These are phyloP conservation scores for Leishmania major DNA, from an alignment of 208 protist genomes.

Conservation along the genomic window DNA sequence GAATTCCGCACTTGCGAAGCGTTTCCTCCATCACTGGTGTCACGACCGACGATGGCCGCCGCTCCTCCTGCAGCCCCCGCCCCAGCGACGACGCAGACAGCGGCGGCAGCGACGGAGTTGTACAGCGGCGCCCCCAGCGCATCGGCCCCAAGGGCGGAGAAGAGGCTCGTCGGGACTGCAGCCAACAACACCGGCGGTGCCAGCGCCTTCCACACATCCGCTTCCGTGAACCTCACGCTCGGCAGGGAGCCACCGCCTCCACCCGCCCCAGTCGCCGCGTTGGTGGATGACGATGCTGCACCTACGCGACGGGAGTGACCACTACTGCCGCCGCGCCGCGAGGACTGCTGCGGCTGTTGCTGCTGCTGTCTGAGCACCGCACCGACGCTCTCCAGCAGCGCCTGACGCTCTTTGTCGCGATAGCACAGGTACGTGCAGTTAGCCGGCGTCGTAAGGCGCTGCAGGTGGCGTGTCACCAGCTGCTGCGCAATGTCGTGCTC, in stretches of 20 bases:
- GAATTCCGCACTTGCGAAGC: not conserved
- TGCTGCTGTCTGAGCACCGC: constrained; percentile 33
- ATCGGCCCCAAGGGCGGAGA: constrained; percentile 38
- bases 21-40: not conserved
- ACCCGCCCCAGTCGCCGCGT: not conserved
- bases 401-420: constrained; percentile 40
- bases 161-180: constrained; percentile 38
- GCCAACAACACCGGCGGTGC: constrained; percentile 74
- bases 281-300: not conserved
- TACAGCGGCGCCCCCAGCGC: constrained; percentile 62
- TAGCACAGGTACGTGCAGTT: constrained; percentile 84
- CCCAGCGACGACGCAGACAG: constrained; percentile 23
- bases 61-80: not conserved
- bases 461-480: constrained; percentile 61
- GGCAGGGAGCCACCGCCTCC: not conserved
- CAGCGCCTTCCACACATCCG: constrained; percentile 57
- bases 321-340: constrained; percentile 13
- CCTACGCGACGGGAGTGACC: constrained; percentile 1
- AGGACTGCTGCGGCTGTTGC: constrained; percentile 26
- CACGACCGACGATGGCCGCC: not conserved
- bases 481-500: constrained; percentile 66
- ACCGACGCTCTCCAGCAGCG: constrained; percentile 26
- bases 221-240: constrained; percentile 36
- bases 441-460: constrained; percentile 49
- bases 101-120: constrained; percentile 73